phyloP scores from a whole-genome alignment of 495 filamentous ascomycete species.

The Bacidia gigantensis region DNA sequence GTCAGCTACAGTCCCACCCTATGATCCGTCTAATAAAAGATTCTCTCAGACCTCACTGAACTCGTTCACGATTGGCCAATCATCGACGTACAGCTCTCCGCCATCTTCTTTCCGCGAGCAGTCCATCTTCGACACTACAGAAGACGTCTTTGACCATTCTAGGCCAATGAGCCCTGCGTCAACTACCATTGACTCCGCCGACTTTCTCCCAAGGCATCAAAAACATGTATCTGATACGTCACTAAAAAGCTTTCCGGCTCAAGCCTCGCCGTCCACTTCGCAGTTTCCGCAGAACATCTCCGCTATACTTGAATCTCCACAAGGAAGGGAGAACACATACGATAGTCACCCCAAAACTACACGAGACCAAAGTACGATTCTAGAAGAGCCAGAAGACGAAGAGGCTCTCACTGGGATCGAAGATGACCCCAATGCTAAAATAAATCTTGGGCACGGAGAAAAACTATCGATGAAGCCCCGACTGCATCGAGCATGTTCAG shows the following conservation, averaged over 20 bases:
- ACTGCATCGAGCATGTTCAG: constrained; percentile 30
- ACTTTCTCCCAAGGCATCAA: constrained; percentile 31
- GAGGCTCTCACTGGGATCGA: neutral
- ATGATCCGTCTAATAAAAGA: constrained; percentile 37
- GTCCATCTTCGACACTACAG: constrained; percentile 60
- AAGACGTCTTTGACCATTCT: constrained; percentile 42
- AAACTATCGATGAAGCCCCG: constrained; percentile 14
- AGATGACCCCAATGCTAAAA: neutral
- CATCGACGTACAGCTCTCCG: constrained; percentile 73
- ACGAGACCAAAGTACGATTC: constrained; percentile 7
- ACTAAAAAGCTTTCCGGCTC: constrained; percentile 24
- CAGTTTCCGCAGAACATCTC: constrained; percentile 12
- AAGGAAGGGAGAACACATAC: neutral
- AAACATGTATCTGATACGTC: constrained; percentile 43
- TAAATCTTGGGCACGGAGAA: too few relatives aligned
- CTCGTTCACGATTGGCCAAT: constrained; percentile 46
- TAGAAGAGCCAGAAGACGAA: constrained; percentile 18
- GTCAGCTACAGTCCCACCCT: constrained; percentile 43
- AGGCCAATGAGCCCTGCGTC: constrained; percentile 66
- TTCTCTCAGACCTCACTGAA: constrained; percentile 46
- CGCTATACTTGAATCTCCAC: neutral
- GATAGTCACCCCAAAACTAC: neutral
- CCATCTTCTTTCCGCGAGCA: constrained; percentile 58
- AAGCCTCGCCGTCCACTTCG: constrained; percentile 14
- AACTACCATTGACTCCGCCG: constrained; percentile 43